Base-by-base conservation (phyloP, 305 asterid species). In the Stenogyne calaminthoides region DNA sequence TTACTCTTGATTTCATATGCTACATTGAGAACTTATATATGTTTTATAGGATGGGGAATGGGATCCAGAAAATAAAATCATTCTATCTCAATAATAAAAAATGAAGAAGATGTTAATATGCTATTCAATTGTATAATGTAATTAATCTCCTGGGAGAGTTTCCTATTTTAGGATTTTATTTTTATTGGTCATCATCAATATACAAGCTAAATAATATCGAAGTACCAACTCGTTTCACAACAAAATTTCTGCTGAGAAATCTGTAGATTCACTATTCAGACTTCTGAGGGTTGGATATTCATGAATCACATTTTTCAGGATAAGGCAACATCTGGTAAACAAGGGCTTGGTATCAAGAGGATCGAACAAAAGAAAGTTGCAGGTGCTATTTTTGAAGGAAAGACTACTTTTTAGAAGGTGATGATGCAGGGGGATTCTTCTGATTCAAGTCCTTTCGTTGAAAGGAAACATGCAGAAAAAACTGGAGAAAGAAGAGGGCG, bases 261-360 rank as follows among this genome's bases (percentile, higher is more conserved):
- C 3, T 25, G 2, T 25, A 25, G 29, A 25, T 25, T 25, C 29
- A 25, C 29, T 25, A 25, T 25, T 25, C 29, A 25, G 29, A 25
- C 29, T 70, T 44, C 18, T 46, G 16, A 27, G 49, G 51, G 16
- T 22, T 76, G 7, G 65, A 52, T 55, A 42, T 52, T 64, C 12
- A 64, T 52, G 29, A 4, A 73, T 49, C 69, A 55, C 60, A 15
- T 77, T 79, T n/a, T 84, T 77, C 92, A 94, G 97, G 87, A 90
- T 71, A 90, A 86, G 77, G 93, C 97, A 56, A 94, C 98, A 61
- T 70, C 96, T 73, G 98, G 99, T 69, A 94, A 94, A 80, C 97
- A 90, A 82, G 98, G 99, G 64, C 91, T 92, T 67, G 99, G 99
- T 61, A 94, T 90, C 80, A 94, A 84, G n/a, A n/a, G 81, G 95